Conservation (phyloP, 345 rosid species). For the Bruguiera gymnorhiza region DNA sequence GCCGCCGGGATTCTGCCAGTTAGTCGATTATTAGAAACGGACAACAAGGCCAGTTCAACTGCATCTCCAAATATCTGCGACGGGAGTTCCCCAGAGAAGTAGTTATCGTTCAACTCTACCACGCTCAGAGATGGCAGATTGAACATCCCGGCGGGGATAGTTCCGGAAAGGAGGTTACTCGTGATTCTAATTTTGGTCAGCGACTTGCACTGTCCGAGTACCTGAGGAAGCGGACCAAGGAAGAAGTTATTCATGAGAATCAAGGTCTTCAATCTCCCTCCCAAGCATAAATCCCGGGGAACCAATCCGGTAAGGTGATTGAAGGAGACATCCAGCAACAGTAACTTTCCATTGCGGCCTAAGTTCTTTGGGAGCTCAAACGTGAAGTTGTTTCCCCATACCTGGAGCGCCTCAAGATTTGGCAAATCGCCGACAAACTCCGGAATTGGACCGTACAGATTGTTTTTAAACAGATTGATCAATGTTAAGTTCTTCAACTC, state of each 20-base stretch:
- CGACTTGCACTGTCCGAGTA: constrained; percentile 65
- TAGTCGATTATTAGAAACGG: constrained; percentile 54
- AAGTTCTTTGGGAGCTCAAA: constrained; percentile 55
- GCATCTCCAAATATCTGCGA: constrained; percentile 45
- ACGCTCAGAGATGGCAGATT: constrained; percentile 41
- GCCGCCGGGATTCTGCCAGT: constrained; percentile 68
- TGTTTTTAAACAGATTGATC: constrained; percentile 59
- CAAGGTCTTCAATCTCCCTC: constrained; percentile 48
- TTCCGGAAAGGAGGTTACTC: constrained; percentile 55
- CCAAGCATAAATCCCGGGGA: constrained; percentile 66
- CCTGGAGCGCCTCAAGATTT: constrained; percentile 52
- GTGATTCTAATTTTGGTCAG: constrained; percentile 47
- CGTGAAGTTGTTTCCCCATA: constrained; percentile 85
- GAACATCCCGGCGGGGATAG: constrained; percentile 70
- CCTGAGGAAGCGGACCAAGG: constrained; percentile 64
- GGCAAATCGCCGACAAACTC: constrained; percentile 64
- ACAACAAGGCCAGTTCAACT: constrained; percentile 40
- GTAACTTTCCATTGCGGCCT: constrained; percentile 63
- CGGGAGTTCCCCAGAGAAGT: constrained; percentile 75
- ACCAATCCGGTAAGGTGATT: constrained; percentile 75
- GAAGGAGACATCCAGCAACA: constrained; percentile 50
- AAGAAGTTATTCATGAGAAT: constrained; percentile 68
- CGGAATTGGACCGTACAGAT: constrained; percentile 64
- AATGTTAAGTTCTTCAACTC: constrained; percentile 47
- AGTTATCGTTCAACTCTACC: constrained; percentile 57